Evolutionary conservation across 2,329 filamentous ascomycete species (phyloP), one percentile per base, ranked within the genome.

Genomic region (Aphanoascus verrucosus): DNA sequence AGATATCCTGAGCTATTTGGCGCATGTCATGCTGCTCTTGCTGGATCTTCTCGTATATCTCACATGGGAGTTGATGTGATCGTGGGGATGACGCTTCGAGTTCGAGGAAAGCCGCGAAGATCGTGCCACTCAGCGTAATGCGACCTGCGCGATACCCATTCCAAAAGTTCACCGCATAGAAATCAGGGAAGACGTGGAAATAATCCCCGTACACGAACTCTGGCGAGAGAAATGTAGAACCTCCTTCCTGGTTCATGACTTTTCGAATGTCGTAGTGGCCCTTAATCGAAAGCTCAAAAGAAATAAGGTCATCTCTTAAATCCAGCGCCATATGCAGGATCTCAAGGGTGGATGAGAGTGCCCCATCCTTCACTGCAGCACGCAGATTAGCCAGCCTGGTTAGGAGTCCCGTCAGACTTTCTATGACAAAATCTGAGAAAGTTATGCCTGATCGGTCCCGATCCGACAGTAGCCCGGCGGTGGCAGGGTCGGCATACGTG

Each of bases 141-240:
- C 78, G 75, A 5, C 73, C 72, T 72, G 78, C 81, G 20, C 81
- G 77, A 59, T 77, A 81, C 58, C 82, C 75, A 55, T 78, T 79
- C 77, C 77, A 83, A 40, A 78, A 71, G 20, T 76, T 72, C 7
- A 75, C 77, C 15, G 73, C 67, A 71, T 75, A 80, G 52, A 80
- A 73, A 56, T 77, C 74, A 14, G 65, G 64, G 59, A 83, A 83
- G 19, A 72, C 63, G 61, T 83, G 79, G 60, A 79, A 82, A 52
- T 72, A 69, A 11, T 74, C 72, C 15, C 73, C 70, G 56, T 79
- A 81, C 1, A 60, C 42, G 17, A 49, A 52, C 5, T 56, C 50
- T 17, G 50, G 31, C 28, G 54, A 20, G 1, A 52, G 28, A 40
- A 45, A 49, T 3, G n/a, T 28, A 4, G 38, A 52, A 5, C 53